Conservation (phyloP, 2,329 filamentous ascomycete genomes). For the Fusarium sororula region DNA sequence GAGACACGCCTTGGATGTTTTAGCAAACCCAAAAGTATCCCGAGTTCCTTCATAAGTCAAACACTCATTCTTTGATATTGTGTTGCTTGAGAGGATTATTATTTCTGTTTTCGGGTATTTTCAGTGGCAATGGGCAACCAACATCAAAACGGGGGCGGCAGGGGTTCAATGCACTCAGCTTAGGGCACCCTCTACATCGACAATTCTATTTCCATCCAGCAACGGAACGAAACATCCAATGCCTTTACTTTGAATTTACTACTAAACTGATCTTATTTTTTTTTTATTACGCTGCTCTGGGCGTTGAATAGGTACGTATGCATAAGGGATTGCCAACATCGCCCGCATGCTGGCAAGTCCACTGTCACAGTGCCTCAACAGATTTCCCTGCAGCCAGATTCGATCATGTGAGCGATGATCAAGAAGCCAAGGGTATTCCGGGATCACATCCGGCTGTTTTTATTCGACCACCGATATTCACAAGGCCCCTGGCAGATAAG, state of each 20-base stretch:
- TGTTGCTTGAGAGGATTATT: background rate
- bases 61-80: background rate
- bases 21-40: background rate
- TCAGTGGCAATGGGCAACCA: background rate
- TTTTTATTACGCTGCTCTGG: background rate
- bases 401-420: conserved; percentile 38
- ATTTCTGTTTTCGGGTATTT: background rate
- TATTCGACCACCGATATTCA: background rate
- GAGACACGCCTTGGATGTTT: background rate
- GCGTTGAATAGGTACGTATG: background rate
- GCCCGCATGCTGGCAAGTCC: background rate
- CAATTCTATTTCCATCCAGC: background rate
- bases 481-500: background rate
- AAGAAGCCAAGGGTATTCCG: conserved; percentile 1
- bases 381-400: conserved; percentile 33
- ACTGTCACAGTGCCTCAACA: background rate
- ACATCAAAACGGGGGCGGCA: background rate
- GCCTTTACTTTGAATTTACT: background rate
- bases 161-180: background rate
- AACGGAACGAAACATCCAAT: background rate
- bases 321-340: background rate
- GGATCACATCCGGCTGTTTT: background rate
- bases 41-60: background rate
- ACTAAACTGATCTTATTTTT: background rate
- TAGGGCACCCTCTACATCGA: background rate